Evolutionary conservation across 495 filamentous ascomycete genomes (phyloP), one percentile per base, ranked within the genome.

Genomic region (Talaromyces wortmannii): DNA sequence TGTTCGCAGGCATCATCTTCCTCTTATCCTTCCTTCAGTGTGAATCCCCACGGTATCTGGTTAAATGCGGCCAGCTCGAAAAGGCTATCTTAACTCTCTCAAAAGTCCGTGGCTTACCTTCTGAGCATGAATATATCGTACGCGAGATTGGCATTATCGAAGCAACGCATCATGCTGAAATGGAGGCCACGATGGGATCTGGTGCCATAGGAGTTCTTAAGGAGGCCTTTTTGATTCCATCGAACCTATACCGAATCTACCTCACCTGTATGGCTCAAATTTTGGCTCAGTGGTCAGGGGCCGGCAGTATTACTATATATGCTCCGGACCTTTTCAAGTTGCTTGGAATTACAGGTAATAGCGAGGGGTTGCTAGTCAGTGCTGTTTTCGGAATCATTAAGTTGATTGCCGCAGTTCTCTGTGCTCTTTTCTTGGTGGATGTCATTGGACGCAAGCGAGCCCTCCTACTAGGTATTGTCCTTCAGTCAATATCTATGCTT

Each of bases 351-450:
- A 77, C 68, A 0, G 81, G 82, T 17, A 74, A 77, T 45, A 75
- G 75, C 30, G 78, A 83, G 47, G 78, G 76, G 31, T 76, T 86
- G 0, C 78, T 87, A 48, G 74, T 78, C 13, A 86, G 80, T 1
- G 83, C 77, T 33, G 77, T 88, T 30, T 83, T 86, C 55, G 83
- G 83, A 23, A 72, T 84, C 48, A 72, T 85, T 58, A 87, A 88
- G 60, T 78, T 86, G 56, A 62, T 79, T 23, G 73, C 81, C 4
- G 69, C 82, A 13, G 56, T 86, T n/a, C 45, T 78, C 16, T 84
- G 81, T 59, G 80, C 83, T 4, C 63, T 86, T 12, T 81, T 86
- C 67, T 72, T 87, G 7, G 79, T 88, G 58, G 83, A 88, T 56
- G 67, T 79, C 56, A 76, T 86, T 53, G 84, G 84, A 1, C 78